Evolutionary conservation across 1,284 basidiomycete species (phyloP), one percentile per base, ranked within the genome.

Genomic region (Cutaneotrichosporon mucoides): DNA sequence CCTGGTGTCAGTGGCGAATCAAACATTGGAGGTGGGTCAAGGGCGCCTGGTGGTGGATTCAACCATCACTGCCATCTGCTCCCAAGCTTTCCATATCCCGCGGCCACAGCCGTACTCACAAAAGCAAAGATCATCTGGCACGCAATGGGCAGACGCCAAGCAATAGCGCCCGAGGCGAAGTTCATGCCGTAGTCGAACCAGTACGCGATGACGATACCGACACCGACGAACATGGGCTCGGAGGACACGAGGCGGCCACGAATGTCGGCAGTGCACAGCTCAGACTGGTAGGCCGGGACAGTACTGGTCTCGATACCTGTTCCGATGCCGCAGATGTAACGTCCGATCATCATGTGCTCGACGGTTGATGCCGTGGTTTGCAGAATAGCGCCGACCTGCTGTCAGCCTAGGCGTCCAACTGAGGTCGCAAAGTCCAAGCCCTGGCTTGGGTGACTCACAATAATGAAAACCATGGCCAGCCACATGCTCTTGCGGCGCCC

Each of bases 111-210:
- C 24, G 24, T 24, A 24, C 47, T 35, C 13, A 48, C 38, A n/a
- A 57, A 15, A 1, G 56, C 50, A 35, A 57, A 57, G 13, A 53
- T 15, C 50, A 53, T 57, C 44, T 57, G 56, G 34, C 43, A 53
- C 2, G 50, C 56, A 24, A 57, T 57, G 8, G 56, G 56, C 5
- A 57, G 56, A 2, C 56, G 56, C 56, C 56, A 57, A 1, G 56
- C 56, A 34, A 57, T 45, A 7, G 16, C n/a, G 8, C 56, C 56
- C 5, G 15, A 15, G 13, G 44, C 38, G 37, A 47, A 57, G 33
- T 33, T 47, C 49, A 57, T 57, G n/a, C 56, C 56, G 11, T 57
- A 57, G 51, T 57, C 56, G 38, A 57, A 57, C 56, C 56, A 57
- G 50, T 57, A 57, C 6, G 56, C 56, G 16, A 57, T 57, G 2